Evolutionary conservation across 495 filamentous ascomycete genomes (phyloP).

Genomic region (Lasiosphaeria miniovina): DNA sequence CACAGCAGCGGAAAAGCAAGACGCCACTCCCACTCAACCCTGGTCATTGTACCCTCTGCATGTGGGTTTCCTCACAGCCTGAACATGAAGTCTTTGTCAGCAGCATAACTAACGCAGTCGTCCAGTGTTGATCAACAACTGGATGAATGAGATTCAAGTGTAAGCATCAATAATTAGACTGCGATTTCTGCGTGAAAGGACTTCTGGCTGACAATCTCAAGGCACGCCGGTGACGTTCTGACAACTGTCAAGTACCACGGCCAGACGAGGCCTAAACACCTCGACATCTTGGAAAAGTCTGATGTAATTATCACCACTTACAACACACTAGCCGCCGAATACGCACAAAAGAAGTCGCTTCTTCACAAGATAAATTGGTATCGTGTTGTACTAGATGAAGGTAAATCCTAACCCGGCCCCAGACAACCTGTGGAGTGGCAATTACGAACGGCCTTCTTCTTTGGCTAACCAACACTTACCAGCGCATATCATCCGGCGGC

Average conservation of each 20-base stretch:
- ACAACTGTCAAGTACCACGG: conserved; percentile 39
- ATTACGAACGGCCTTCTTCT: conserved; percentile 5
- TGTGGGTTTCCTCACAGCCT: conserved; percentile 17
- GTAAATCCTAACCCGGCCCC: background rate
- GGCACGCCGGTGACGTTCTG: conserved; percentile 26
- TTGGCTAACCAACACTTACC: background rate
- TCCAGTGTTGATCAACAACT: conserved; percentile 27
- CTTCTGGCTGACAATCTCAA: conserved; percentile 3
- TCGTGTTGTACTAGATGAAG: conserved; percentile 19
- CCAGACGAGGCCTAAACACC: conserved; percentile 13
- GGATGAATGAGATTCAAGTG: conserved; percentile 29
- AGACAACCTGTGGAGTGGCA: too few species aligned
- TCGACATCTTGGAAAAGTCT: conserved; percentile 20
- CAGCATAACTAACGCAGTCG: background rate
- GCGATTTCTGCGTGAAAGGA: background rate
- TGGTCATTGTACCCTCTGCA: conserved; percentile 43
- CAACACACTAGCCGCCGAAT: conserved; percentile 14
- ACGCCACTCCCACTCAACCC: conserved; percentile 34
- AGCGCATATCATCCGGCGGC: conserved; percentile 21
- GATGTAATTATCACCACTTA: conserved; percentile 19
- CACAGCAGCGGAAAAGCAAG: conserved; percentile 3
- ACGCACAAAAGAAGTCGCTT: conserved; percentile 25
- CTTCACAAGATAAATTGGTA: conserved; percentile 18
- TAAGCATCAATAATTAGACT: conserved; percentile 8
- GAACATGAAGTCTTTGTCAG: background rate